Conservation (phyloP, 208 protist genomes). For the Acanthamoeba royreba region DNA sequence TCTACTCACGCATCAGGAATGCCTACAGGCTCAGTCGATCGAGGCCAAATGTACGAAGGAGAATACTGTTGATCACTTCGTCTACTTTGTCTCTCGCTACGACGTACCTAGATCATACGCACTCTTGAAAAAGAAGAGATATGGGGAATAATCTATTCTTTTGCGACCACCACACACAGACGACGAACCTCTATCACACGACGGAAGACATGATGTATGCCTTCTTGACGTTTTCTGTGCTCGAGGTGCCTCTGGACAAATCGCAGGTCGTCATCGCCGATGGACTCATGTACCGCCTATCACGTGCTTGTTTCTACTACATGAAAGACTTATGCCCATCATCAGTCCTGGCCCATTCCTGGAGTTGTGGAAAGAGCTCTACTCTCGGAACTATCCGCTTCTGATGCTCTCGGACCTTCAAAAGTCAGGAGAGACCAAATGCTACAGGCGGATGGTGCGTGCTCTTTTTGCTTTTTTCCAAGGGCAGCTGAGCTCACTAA, state of each 20-base stretch:
- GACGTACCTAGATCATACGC: background rate
- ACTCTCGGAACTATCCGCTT: background rate
- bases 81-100: constrained; percentile 23
- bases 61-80: constrained; percentile 1
- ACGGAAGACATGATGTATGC: background rate
- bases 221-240: background rate
- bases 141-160: background rate
- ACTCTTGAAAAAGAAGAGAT: background rate
- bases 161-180: no score
- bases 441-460: background rate
- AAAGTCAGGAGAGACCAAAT: background rate
- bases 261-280: constrained; percentile 38
- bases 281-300: background rate
- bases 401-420: background rate
- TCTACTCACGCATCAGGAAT: background rate
- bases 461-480: background rate
- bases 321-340: background rate
- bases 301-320: background rate
- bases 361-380: background rate
- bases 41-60: background rate
- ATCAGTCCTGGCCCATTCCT: background rate
- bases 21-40: background rate
- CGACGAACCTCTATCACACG: constrained; percentile 23
- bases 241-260: background rate
- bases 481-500: no score